Percentiles rank a stretch among this genome's conserved stretches.
Evolutionary conservation across 257 asterid genomes (phyloP).

Genomic region (Primulina huaijiensis): DNA sequence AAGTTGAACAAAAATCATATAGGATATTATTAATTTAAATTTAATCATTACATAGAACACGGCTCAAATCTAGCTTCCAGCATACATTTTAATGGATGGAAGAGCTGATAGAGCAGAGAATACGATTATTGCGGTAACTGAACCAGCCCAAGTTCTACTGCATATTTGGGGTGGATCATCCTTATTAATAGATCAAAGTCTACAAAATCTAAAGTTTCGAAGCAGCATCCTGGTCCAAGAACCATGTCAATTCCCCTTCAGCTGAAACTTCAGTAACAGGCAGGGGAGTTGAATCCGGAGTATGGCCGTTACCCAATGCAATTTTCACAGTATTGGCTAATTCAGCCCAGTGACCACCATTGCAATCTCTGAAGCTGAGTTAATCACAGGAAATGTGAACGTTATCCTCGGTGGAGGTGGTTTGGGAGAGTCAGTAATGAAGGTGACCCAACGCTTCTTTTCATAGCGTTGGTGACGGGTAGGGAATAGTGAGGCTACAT

Average conservation of each 20-base stretch:
- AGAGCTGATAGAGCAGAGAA: slow-evolving; percentile 2
- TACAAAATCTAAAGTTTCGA: slow-evolving; percentile 38
- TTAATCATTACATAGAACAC: neutral
- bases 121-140: neutral
- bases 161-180: neutral
- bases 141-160: no score
- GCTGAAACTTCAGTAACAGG: slow-evolving; percentile 59
- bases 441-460: slow-evolving; percentile 74
- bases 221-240: slow-evolving; percentile 77
- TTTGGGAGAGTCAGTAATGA: slow-evolving; percentile 73
- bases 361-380: slow-evolving; percentile 73
- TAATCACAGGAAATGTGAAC: slow-evolving; percentile 81
- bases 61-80: neutral
- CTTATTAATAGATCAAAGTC: slow-evolving; percentile 2
- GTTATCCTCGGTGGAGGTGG: slow-evolving; percentile 87
- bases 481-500: slow-evolving; percentile 85
- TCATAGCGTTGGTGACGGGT: slow-evolving; percentile 52
- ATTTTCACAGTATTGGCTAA: slow-evolving; percentile 46
- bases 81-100: slow-evolving; percentile 1
- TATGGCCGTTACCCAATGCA: slow-evolving; percentile 30
- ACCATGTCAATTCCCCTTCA: slow-evolving; percentile 63
- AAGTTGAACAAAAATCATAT: neutral
- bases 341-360: slow-evolving; percentile 71
- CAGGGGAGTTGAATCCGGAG: slow-evolving; percentile 30
- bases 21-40: neutral